phyloP scores from a whole-genome alignment of 306 rosid species.

The Heteromeles arbutifolia region DNA sequence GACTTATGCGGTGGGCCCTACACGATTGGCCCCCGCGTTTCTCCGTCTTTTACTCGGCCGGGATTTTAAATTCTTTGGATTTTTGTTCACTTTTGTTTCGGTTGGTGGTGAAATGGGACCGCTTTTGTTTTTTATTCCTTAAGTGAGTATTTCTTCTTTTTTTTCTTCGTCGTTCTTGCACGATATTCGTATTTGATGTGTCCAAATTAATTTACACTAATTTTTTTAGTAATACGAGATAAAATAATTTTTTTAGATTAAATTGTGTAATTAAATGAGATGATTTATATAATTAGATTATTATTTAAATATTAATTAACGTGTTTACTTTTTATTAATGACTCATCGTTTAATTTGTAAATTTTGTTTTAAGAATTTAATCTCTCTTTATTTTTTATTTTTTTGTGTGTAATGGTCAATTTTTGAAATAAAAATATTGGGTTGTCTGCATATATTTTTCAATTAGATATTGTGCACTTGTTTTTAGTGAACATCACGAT shows the following conservation, averaged over 20 bases:
- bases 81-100: background rate
- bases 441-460: background rate
- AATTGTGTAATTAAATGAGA: too few species aligned
- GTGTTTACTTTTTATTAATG: fast-evolving
- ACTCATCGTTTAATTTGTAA: too few species aligned
- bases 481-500: background rate
- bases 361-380: too few species aligned
- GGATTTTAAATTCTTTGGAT: background rate
- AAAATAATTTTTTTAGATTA: too few species aligned
- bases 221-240: background rate
- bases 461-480: background rate
- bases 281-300: too few species aligned
- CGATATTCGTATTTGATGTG: background rate
- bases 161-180: background rate
- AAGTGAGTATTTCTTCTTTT: too few species aligned
- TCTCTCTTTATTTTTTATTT: too few species aligned
- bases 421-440: background rate
- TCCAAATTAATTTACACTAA: background rate
- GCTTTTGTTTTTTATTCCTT: background rate
- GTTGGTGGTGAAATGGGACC: slow-evolving; percentile 23
- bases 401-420: background rate
- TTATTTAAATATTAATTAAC: too few species aligned
- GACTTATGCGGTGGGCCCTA: slow-evolving; percentile 35
- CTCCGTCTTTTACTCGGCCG: slow-evolving; percentile 19
- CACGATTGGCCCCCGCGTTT: slow-evolving; percentile 42